A percentile compares a stretch with the other conserved stretches of the same genome.
phyloP scores from a whole-genome alignment of 1,139 yeast species.

The Pichia cactophila region DNA sequence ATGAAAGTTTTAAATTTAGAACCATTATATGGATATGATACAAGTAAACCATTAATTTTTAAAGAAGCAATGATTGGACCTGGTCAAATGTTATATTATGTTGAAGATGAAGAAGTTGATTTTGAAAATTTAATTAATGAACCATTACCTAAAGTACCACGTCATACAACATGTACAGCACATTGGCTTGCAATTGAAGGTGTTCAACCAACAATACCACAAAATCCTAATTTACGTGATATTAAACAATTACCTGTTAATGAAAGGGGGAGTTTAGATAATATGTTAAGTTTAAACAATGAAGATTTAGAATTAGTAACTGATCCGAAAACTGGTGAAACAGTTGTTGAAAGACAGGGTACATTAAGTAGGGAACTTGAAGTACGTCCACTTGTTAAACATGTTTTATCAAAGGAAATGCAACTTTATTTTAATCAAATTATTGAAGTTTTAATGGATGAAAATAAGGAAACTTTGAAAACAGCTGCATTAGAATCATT shows the following conservation, averaged over 20 bases:
- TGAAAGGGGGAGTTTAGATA: constrained; percentile 63
- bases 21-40: constrained; percentile 72
- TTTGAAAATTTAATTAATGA: constrained; percentile 90
- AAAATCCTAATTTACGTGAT: constrained; percentile 82
- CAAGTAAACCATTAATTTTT: constrained; percentile 52
- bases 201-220: constrained; percentile 96
- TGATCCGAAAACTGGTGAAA: constrained; percentile 23
- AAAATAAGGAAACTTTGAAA: constrained; percentile 52
- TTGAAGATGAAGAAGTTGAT: constrained; percentile 89
- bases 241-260: constrained; percentile 59
- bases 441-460: constrained; percentile 65
- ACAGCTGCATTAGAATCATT: constrained; percentile 79
- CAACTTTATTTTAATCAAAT: constrained; percentile 91
- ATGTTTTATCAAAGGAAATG: constrained; percentile 87
- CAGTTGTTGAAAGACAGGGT: constrained; percentile 22
- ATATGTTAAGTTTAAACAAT: constrained; percentile 30
- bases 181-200: constrained; percentile 99
- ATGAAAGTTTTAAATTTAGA: constrained; percentile 82
- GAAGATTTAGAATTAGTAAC: constrained; percentile 26
- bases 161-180: constrained; percentile 87
- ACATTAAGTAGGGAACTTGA: constrained; percentile 54
- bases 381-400: constrained; percentile 91
- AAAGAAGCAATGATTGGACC: constrained; percentile 83
- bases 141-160: constrained; percentile 91
- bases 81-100: constrained; percentile 89